These are phyloP conservation scores for Aspergillus cavernicola DNA, from an alignment of 495 filamentous ascomycete genomes.

Conservation along the genomic window DNA sequence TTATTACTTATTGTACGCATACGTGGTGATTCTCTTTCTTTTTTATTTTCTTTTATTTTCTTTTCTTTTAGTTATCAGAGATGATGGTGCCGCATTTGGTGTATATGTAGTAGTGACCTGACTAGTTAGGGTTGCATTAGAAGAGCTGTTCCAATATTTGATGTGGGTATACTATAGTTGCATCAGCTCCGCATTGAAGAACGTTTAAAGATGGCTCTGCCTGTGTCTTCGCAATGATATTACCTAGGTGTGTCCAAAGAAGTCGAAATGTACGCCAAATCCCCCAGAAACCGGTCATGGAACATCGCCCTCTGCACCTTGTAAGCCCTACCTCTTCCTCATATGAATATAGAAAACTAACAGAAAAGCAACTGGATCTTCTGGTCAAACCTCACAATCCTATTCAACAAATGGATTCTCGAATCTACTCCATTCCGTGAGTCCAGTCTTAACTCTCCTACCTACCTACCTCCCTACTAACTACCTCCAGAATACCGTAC, in stretches of 20 bases:
- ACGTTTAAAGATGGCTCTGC: not conserved
- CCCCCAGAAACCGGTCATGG: not conserved
- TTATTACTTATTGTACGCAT: constrained; percentile 27
- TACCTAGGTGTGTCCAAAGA: no score
- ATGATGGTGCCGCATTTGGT: no score
- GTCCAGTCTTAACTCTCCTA: not conserved
- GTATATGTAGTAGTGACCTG: no score
- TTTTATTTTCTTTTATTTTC: no score
- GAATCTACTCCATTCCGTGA: constrained; percentile 18
- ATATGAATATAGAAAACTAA: not conserved
- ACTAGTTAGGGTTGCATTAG: not conserved
- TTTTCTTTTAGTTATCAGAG: no score
- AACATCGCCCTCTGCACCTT: constrained; percentile 2
- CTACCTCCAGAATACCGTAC: constrained; percentile 23
- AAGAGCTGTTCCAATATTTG: not conserved
- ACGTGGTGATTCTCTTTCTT: constrained; percentile 13
- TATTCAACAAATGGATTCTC: constrained; percentile 24
- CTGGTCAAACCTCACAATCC: constrained; percentile 23
- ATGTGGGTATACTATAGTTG: not conserved
- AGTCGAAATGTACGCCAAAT: not conserved
- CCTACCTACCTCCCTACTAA: no score
- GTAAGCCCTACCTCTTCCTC: constrained; percentile 7
- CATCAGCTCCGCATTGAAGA: not conserved
- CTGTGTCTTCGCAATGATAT: no score
- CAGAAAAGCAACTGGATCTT: constrained; percentile 17